These are phyloP conservation scores for Mycena chlorophos DNA, from an alignment of 768 basidiomycete genomes.

Conservation along the genomic window DNA sequence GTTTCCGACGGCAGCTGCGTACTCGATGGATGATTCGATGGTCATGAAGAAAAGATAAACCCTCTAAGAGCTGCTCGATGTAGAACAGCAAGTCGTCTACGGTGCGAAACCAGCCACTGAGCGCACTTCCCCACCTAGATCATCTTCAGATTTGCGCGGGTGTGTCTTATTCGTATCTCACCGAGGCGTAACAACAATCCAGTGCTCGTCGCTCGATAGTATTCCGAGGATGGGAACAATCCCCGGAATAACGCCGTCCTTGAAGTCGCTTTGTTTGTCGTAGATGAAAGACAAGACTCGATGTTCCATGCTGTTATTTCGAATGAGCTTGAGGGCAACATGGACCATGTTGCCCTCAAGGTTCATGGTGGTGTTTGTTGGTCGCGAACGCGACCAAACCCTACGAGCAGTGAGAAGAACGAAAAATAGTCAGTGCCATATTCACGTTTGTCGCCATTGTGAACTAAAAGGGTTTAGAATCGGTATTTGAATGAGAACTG, in stretches of 20 bases:
- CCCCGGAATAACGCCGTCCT: background rate
- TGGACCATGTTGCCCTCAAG: too few species aligned
- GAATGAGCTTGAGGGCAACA: background rate
- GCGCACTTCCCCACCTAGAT: slow-evolving; percentile 17
- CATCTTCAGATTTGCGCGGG: background rate
- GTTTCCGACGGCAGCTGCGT: background rate
- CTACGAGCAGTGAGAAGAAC: background rate
- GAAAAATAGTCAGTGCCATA: background rate
- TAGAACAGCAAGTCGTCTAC: slow-evolving; percentile 10
- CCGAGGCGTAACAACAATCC: slow-evolving; percentile 30
- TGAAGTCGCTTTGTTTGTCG: background rate
- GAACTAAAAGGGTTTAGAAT: background rate
- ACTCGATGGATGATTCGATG: slow-evolving; percentile 17
- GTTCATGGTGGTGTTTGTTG: background rate
- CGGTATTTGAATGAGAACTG: background rate
- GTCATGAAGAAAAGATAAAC: slow-evolving; percentile 11
- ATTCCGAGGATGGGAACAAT: slow-evolving; percentile 28
- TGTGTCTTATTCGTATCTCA: background rate
- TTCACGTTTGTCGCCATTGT: background rate
- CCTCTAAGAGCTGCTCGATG: background rate
- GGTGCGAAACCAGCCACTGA: background rate
- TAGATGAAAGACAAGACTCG: background rate
- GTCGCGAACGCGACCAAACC: background rate
- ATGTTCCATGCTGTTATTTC: background rate
- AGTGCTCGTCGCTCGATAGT: slow-evolving; percentile 20